Conservation (phyloP, 2,329 filamentous ascomycete genomes). For the Botryotinia convoluta region DNA sequence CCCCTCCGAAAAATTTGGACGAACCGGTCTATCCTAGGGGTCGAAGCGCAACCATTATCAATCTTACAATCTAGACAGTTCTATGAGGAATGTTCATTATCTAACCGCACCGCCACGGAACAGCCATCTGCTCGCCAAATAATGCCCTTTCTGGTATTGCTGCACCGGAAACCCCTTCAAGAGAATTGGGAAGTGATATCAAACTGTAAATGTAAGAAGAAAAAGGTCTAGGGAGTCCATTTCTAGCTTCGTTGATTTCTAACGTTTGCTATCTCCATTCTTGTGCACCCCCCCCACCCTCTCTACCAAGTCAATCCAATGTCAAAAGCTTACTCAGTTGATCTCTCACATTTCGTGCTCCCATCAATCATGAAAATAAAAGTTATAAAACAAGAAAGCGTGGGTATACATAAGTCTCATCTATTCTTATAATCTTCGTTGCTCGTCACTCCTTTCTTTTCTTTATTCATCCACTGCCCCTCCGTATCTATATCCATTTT, state of each 20-base stretch:
- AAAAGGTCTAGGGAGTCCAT: not conserved
- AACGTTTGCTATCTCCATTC: not conserved
- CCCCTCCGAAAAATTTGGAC: not conserved
- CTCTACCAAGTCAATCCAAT: constrained; percentile 3
- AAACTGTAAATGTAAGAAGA: not conserved
- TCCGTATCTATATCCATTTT: constrained; percentile 7
- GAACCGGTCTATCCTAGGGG: not conserved
- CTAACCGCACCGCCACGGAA: not conserved
- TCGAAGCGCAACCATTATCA: not conserved
- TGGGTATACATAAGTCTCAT: constrained; percentile 21
- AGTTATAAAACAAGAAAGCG: constrained; percentile 15
- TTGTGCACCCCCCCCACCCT: not conserved
- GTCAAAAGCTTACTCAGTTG: not conserved
- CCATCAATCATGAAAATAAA: constrained; percentile 2
- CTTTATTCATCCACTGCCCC: constrained; percentile 18
- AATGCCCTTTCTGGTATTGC: not conserved
- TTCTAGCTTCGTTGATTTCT: not conserved
- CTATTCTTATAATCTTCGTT: constrained; percentile 20
- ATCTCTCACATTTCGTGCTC: not conserved
- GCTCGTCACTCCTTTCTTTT: constrained; percentile 11
- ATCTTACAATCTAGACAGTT: not conserved
- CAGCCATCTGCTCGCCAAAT: not conserved
- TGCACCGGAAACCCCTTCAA: not conserved
- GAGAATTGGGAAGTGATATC: not conserved
- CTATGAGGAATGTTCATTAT: not conserved